Conservation (phyloP, 2,329 filamentous ascomycete genomes). For the Neopestalotiopsis clavispora region DNA sequence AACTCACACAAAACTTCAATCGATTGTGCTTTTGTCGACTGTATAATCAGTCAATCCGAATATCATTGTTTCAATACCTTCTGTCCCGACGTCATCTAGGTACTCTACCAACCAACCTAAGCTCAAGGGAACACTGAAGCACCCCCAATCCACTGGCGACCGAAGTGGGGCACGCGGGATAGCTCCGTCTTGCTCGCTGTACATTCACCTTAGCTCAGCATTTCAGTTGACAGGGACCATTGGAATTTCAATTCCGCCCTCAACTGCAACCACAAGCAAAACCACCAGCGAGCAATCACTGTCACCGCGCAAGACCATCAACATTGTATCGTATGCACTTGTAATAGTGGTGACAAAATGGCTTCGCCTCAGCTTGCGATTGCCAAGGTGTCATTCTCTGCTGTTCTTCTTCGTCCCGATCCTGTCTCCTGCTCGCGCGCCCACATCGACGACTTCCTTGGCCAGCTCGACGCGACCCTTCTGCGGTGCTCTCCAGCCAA, state of each 20-base stretch:
- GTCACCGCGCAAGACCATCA: background rate
- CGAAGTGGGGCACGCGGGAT: background rate
- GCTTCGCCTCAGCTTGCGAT: conserved; percentile 75
- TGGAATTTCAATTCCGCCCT: background rate
- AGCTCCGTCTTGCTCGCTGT: background rate
- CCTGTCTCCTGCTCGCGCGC: conserved; percentile 71
- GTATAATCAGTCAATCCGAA: no score
- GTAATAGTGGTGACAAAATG: conserved; percentile 47
- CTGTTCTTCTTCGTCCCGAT: conserved; percentile 75
- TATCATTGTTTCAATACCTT: background rate
- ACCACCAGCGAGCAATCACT: background rate
- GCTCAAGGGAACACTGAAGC: background rate
- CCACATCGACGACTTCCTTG: conserved; percentile 72
- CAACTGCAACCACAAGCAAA: background rate
- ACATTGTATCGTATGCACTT: background rate
- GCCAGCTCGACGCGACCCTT: conserved; percentile 67
- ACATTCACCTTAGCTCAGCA: background rate
- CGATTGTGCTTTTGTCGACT: no score
- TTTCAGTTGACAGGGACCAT: background rate
- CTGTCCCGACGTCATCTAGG: background rate
- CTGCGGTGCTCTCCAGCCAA: conserved; percentile 77
- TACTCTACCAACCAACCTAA: no score
- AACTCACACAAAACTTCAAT: no score
- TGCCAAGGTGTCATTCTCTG: conserved; percentile 78
- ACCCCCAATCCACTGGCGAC: background rate